A percentile compares a stretch with the other conserved stretches of the same genome.
phyloP scores from a whole-genome alignment of 2,329 filamentous ascomycete genomes.

The Fusarium zealandicum region DNA sequence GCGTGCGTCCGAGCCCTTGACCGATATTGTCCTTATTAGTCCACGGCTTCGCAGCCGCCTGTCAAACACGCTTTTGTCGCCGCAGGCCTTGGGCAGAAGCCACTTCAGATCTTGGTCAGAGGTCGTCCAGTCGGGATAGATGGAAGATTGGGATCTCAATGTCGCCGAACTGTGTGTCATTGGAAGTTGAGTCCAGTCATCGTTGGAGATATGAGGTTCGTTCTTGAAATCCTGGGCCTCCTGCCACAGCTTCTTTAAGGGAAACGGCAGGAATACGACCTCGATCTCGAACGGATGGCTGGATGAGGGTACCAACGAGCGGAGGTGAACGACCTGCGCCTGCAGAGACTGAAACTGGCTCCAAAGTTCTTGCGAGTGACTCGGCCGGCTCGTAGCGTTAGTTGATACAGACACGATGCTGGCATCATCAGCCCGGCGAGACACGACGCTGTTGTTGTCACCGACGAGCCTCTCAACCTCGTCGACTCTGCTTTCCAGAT shows the following conservation, averaged over 20 bases:
- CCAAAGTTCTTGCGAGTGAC: slow-evolving; percentile 56
- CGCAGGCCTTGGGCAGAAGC: slow-evolving; percentile 73
- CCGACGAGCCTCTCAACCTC: slow-evolving; percentile 64
- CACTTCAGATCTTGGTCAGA: slow-evolving; percentile 62
- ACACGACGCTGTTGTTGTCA: slow-evolving; percentile 54
- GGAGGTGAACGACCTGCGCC: slow-evolving; percentile 62
- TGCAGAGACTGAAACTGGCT: slow-evolving; percentile 59
- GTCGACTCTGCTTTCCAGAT: slow-evolving; percentile 70
- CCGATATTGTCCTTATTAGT: slow-evolving; percentile 68
- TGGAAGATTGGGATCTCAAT: slow-evolving; percentile 57
- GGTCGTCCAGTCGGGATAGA: slow-evolving; percentile 55
- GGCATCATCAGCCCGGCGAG: slow-evolving; percentile 51
- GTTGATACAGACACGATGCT: slow-evolving; percentile 58
- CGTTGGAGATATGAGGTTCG: slow-evolving; percentile 48
- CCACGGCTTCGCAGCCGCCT: slow-evolving; percentile 78
- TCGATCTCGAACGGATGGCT: slow-evolving; percentile 75
- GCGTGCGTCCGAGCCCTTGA: slow-evolving; percentile 69
- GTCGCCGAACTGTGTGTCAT: slow-evolving; percentile 55
- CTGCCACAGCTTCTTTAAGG: slow-evolving; percentile 64
- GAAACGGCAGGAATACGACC: slow-evolving; percentile 77
- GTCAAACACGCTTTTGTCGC: slow-evolving; percentile 67
- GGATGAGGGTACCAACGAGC: slow-evolving; percentile 67
- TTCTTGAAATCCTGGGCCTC: slow-evolving; percentile 56
- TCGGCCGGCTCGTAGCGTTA: slow-evolving; percentile 49
- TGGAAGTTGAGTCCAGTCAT: slow-evolving; percentile 64